Evolutionary conservation across 495 filamentous ascomycete species (phyloP).

Genomic region (Cetradonia linearis): DNA sequence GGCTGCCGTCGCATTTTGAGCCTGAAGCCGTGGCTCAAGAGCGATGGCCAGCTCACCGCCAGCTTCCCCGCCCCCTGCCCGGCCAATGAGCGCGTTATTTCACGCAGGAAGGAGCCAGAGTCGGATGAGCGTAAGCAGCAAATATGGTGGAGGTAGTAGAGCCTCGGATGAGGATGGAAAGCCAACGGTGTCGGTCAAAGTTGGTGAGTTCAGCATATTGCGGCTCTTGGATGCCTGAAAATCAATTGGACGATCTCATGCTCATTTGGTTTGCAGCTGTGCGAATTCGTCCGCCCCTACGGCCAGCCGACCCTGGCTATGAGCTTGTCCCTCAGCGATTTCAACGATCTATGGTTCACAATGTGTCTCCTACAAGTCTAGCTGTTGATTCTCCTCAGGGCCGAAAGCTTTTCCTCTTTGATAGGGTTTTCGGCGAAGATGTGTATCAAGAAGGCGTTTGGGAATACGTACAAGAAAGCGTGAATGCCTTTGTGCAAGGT

Average conservation of each 20-base stretch:
- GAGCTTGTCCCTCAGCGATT: constrained; percentile 94
- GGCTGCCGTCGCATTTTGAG: constrained; percentile 13
- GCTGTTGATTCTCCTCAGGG: constrained; percentile 85
- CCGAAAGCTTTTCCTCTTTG: constrained; percentile 90
- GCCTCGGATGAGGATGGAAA: constrained; percentile 88
- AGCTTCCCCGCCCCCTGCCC: constrained; percentile 47
- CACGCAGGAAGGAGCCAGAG: constrained; percentile 73
- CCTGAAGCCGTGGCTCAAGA: constrained; percentile 5
- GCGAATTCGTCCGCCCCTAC: constrained; percentile 83
- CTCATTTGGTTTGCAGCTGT: constrained; percentile 51
- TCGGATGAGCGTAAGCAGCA: constrained; percentile 81
- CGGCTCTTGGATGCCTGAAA: constrained; percentile 15
- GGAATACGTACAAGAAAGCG: constrained; percentile 88
- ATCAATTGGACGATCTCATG: constrained; percentile 25
- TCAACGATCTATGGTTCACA: constrained; percentile 84
- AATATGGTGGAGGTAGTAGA: constrained; percentile 67
- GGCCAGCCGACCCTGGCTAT: constrained; percentile 76
- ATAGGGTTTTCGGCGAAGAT: constrained; percentile 82
- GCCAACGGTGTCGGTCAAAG: constrained; percentile 79
- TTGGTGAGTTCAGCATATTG: constrained; percentile 58
- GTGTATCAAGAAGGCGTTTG: constrained; percentile 82
- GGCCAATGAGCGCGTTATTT: constrained; percentile 81
- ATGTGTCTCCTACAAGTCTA: constrained; percentile 71
- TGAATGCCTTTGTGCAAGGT: constrained; percentile 82
- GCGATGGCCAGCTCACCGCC: constrained; percentile 49